A percentile compares a stretch with the other conserved stretches of the same genome.
Evolutionary conservation across 192 early-diverging fungal genomes (phyloP).

Genomic region (Dimargaris cristalligena): DNA sequence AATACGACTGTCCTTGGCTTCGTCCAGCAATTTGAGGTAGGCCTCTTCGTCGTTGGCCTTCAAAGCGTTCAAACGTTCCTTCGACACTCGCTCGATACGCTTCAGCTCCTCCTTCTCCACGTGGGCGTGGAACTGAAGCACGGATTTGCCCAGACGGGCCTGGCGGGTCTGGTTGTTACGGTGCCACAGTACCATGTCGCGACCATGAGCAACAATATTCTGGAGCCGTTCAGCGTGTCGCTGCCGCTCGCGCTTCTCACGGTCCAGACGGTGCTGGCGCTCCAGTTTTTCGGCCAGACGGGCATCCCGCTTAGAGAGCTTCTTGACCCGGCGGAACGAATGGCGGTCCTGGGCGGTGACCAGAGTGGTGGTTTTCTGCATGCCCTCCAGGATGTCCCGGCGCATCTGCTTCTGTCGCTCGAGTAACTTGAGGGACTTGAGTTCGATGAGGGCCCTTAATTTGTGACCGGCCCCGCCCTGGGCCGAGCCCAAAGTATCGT

Average conservation of each 20-base stretch:
- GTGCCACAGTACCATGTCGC: conserved; percentile 51
- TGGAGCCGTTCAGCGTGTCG: conserved; percentile 67
- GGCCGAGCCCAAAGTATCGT: conserved; percentile 24
- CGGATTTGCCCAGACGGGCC: conserved; percentile 54
- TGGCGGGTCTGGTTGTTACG: conserved; percentile 44
- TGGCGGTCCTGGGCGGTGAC: conserved; percentile 63
- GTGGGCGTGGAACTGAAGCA: conserved; percentile 58
- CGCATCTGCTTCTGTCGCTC: conserved; percentile 63
- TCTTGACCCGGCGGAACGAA: conserved; percentile 63
- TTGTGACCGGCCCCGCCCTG: conserved; percentile 35
- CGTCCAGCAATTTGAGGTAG: conserved; percentile 85
- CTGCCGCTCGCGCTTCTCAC: conserved; percentile 71
- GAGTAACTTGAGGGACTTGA: conserved; percentile 66
- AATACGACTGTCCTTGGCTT: conserved; percentile 93
- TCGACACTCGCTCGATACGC: conserved; percentile 60
- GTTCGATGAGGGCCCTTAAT: conserved; percentile 67
- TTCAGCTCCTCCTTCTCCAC: conserved; percentile 91
- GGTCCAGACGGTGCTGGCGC: conserved; percentile 67
- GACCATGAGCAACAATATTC: conserved; percentile 56
- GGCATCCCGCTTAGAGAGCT: conserved; percentile 66
- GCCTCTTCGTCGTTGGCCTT: conserved; percentile 96
- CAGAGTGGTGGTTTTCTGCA: conserved; percentile 57
- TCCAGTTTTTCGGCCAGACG: conserved; percentile 81
- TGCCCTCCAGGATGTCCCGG: conserved; percentile 52
- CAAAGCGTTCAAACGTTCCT: conserved; percentile 92